Percentiles rank a stretch among this genome's conserved stretches.
These are phyloP conservation scores for Rossbeevera mucosa DNA, from an alignment of 768 basidiomycete genomes.

Conservation along the genomic window DNA sequence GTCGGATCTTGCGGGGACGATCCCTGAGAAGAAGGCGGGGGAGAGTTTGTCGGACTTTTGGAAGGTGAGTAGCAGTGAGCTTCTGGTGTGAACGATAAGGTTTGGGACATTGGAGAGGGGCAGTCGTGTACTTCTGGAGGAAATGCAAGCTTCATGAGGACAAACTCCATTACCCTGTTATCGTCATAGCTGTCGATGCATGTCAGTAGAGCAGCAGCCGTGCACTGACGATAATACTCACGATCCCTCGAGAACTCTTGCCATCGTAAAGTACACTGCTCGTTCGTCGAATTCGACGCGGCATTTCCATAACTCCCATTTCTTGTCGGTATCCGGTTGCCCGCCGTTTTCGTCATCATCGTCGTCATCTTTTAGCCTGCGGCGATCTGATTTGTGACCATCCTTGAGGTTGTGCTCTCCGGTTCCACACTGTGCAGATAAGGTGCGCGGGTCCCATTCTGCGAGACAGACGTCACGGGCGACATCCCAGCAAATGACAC, in stretches of 20 bases:
- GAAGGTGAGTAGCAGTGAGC: slow-evolving; percentile 13
- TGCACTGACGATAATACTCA: slow-evolving; percentile 28
- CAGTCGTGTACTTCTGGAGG: slow-evolving; percentile 43
- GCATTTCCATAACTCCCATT: slow-evolving; percentile 77
- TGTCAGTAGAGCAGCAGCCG: slow-evolving; percentile 1
- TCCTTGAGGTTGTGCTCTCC: slow-evolving; percentile 11
- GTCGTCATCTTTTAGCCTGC: slow-evolving; percentile 5
- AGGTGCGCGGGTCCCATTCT: slow-evolving; percentile 56
- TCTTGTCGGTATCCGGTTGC: slow-evolving; percentile 24
- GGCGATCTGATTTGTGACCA: slow-evolving; percentile 2
- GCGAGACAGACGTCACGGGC: slow-evolving; percentile 56
- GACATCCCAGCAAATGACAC: slow-evolving; percentile 76
- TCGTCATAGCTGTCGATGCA: slow-evolving; percentile 46
- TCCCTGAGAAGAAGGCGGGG: slow-evolving; percentile 24
- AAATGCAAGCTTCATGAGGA: slow-evolving; percentile 65
- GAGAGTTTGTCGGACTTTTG: slow-evolving; percentile 28
- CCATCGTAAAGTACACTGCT: slow-evolving; percentile 74
- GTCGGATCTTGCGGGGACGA: slow-evolving; percentile 28
- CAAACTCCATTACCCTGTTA: slow-evolving; percentile 63
- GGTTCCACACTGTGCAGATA: slow-evolving; percentile 7
- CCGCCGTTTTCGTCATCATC: slow-evolving; percentile 10
- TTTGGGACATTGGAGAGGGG: slow-evolving; percentile 17
- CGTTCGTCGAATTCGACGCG: slow-evolving; percentile 69
- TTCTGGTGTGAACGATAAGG: slow-evolving; percentile 12
- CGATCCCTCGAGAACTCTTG: slow-evolving; percentile 51